These are phyloP conservation scores for Gentiana dahurica DNA, from an alignment of 257 asterid genomes.

Conservation along the genomic window DNA sequence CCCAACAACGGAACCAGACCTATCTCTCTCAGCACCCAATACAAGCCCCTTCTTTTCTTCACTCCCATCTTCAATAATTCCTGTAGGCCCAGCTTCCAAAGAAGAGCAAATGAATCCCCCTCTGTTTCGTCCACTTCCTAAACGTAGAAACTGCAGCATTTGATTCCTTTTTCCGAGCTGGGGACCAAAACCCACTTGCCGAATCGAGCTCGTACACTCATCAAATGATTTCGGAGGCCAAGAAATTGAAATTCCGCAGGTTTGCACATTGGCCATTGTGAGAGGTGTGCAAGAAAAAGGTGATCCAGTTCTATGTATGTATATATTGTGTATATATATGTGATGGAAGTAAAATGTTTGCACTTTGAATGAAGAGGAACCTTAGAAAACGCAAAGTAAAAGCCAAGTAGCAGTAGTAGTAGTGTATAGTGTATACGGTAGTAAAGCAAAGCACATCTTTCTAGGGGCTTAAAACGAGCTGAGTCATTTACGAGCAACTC, in stretches of 20 bases:
- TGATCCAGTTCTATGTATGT: not conserved
- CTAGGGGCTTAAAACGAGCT: no score
- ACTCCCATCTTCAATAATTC: constrained; percentile 5
- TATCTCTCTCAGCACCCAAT: constrained; percentile 45
- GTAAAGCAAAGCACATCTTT: no score
- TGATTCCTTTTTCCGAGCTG: constrained; percentile 16
- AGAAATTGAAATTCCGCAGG: constrained; percentile 19
- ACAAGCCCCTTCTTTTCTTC: constrained; percentile 27
- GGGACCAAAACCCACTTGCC: constrained; percentile 42
- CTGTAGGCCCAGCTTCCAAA: constrained; percentile 16
- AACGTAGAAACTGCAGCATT: constrained; percentile 21
- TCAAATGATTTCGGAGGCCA: constrained; percentile 10
- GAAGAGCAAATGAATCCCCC: constrained; percentile 16
- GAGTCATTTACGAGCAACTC: no score
- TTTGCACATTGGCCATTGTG: constrained; percentile 44
- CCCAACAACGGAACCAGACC: constrained; percentile 52
- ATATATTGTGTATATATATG: no score
- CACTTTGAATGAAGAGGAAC: not conserved
- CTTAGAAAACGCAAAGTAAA: no score
- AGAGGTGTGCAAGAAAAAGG: not conserved
- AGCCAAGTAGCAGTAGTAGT: no score
- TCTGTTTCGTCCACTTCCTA: constrained; percentile 22
- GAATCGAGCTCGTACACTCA: constrained; percentile 13
- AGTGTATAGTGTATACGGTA: no score
- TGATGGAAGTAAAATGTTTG: no score